These are phyloP conservation scores for Toxicodendron radicans DNA, from an alignment of 345 rosid species.

Conservation along the genomic window DNA sequence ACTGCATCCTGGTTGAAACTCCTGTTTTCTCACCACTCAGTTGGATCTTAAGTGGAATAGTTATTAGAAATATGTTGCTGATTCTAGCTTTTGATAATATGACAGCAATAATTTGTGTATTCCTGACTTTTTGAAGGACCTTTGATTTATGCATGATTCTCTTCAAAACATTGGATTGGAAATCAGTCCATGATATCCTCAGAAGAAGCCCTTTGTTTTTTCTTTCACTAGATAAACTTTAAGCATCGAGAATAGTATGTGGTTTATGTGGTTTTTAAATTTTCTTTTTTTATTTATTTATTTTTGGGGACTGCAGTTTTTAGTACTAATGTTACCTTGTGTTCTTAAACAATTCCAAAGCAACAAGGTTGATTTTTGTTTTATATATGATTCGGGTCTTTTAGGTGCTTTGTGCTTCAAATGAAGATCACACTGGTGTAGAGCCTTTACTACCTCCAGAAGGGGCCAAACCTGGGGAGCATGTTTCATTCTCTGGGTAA, in stretches of 20 bases:
- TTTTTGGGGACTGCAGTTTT: background rate
- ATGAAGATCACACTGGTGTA: constrained; percentile 70
- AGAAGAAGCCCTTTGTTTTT: no score
- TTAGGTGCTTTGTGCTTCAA: constrained; percentile 94
- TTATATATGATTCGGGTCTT: constrained; percentile 16
- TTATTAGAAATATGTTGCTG: background rate
- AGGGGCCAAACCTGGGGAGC: constrained; percentile 77
- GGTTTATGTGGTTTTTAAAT: no score
- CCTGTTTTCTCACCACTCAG: background rate
- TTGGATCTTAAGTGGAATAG: background rate
- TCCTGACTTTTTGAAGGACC: no score
- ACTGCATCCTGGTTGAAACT: background rate
- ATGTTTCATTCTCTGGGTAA: constrained; percentile 75
- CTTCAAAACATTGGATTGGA: no score
- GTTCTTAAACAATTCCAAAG: background rate
- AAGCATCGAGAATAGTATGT: no score
- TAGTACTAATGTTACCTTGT: background rate
- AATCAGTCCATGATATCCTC: no score
- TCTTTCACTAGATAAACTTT: no score
- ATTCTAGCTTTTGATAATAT: background rate
- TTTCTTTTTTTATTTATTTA: no score
- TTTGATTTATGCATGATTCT: no score
- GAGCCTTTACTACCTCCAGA: constrained; percentile 90
- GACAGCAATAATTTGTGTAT: background rate
- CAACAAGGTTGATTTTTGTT: constrained; percentile 8